These are phyloP conservation scores for Talaromyces thailandensis DNA, from an alignment of 495 filamentous ascomycete genomes.

Conservation along the genomic window DNA sequence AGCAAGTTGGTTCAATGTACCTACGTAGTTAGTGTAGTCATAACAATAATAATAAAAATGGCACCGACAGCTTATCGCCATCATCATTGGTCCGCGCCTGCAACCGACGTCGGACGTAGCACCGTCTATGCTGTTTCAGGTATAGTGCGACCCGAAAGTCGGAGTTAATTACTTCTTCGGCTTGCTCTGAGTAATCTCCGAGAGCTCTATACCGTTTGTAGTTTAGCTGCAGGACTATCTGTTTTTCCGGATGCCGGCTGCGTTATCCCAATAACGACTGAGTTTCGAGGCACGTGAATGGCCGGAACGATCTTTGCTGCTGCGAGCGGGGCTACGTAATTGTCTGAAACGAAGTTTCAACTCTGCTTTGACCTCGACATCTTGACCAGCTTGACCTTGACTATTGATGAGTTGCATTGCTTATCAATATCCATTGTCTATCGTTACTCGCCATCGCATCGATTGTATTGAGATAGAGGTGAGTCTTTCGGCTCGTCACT, in stretches of 20 bases:
- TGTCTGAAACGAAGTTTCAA: neutral
- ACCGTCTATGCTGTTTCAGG: neutral
- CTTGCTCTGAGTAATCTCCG: neutral
- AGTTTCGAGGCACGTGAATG: slow-evolving; percentile 2
- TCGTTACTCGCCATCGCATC: neutral
- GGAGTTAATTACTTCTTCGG: slow-evolving; percentile 1
- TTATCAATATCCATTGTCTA: neutral
- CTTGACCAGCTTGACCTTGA: neutral
- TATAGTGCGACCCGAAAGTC: neutral
- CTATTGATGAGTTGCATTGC: neutral
- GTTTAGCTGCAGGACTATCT: neutral
- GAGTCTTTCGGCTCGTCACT: neutral
- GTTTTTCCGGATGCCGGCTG: neutral
- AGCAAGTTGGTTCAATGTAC: neutral
- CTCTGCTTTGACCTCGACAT: neutral
- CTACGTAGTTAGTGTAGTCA: neutral
- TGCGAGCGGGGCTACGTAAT: slow-evolving; percentile 2
- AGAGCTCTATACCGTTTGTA: neutral
- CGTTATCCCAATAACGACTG: neutral
- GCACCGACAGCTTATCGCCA: neutral
- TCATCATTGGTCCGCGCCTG: neutral
- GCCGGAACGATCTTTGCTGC: slow-evolving; percentile 4
- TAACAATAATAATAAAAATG: neutral
- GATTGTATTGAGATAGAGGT: neutral
- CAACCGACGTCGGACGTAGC: neutral